Evolutionary conservation across 2,329 filamentous ascomycete genomes (phyloP).

Genomic region (Neofusicoccum umdonicola): DNA sequence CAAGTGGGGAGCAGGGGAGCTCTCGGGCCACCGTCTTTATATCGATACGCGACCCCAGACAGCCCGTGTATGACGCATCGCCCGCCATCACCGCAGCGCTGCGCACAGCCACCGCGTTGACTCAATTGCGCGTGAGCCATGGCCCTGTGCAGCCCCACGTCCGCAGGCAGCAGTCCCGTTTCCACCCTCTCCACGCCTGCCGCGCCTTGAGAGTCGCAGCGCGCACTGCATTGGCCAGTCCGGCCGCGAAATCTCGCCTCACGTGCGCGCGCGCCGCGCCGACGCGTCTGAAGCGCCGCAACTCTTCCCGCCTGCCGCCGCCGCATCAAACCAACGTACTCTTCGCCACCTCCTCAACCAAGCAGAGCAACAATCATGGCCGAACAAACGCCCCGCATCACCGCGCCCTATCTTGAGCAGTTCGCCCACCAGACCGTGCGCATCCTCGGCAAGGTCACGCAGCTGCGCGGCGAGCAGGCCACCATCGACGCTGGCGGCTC

Average conservation of each 20-base stretch:
- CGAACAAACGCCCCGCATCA: slow-evolving; percentile 78
- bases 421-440: slow-evolving; percentile 74
- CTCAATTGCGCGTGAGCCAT: slow-evolving; percentile 4
- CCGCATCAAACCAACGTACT: background rate
- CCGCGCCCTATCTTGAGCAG: slow-evolving; percentile 72
- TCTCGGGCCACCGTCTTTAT: slow-evolving; percentile 5
- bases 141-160: background rate
- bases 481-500: slow-evolving; percentile 76
- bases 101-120: slow-evolving; percentile 5
- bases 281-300: slow-evolving; percentile 1
- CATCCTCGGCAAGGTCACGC: slow-evolving; percentile 78
- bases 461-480: slow-evolving; percentile 77
- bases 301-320: background rate
- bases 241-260: background rate
- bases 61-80: slow-evolving; percentile 1
- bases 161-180: background rate
- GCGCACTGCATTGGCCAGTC: background rate
- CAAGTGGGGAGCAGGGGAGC: slow-evolving; percentile 8
- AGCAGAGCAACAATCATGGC: slow-evolving; percentile 52
- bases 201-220: background rate
- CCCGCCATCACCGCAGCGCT: background rate
- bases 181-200: background rate
- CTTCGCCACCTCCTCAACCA: background rate
- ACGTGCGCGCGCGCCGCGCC: slow-evolving; percentile 2
- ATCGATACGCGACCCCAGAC: background rate